Evolutionary conservation across 768 basidiomycete genomes (phyloP), one percentile per base, ranked within the genome.

Genomic region (Russula sp.): DNA sequence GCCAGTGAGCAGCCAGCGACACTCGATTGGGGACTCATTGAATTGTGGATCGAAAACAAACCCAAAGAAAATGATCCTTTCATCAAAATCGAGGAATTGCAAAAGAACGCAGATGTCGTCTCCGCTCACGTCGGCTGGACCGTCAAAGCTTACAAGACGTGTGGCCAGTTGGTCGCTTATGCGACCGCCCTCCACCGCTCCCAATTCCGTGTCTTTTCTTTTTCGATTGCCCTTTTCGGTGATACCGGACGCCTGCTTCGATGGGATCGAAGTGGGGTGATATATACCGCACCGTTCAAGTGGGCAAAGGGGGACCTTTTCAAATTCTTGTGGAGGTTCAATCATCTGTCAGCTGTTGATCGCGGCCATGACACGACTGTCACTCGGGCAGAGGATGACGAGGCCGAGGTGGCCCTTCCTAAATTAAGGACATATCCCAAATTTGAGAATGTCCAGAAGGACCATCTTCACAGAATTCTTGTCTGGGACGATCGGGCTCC

Each of bases 281-380:
- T 47, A n/a, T 47, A 47, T 9, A 47, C 45, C 6, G 45, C 5
- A 8, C 20, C 32, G 16, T 54, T 61, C 40, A 34, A 53, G 5
- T 54, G 6, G 22, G 39, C 44, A n/a, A 13, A 42, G 20, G 27
- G 37, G 0, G n/a, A 54, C 22, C 31, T 61, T 5, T 34, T 45
- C 59, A 42, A 61, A 32, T 61, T 61, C 31, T 35, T 61, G 39
- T 54, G 52, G 59, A 50, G 59, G 20, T 61, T 53, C 42, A 39
- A 52, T 14, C 59, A 53, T 16, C 20, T 54, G 2, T 61, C 59
- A 13, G 34, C 14, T n/a, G 51, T 22, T n/a, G 34, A 53, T 32
- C 59, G 59, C 8, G 59, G 59, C 31, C n/a, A 53, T 9, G 59
- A 61, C 18, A 14, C 27, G 9, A 42, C 59, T 44, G 52, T 61